Evolutionary conservation across 1,284 basidiomycete species (phyloP).

Genomic region (Schizopora paradoxa): DNA sequence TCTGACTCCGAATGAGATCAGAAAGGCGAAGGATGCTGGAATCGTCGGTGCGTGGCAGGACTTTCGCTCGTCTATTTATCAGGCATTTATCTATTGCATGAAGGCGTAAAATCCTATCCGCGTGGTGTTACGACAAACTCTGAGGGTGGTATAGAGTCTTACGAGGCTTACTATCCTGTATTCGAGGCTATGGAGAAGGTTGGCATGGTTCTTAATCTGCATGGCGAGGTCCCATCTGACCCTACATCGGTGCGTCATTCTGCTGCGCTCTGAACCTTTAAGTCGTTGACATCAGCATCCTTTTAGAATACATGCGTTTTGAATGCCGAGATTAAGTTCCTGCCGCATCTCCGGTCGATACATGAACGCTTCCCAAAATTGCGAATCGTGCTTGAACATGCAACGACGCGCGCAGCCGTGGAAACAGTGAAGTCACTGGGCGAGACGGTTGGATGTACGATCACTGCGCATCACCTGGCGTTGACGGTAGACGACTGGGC

Average conservation of each 20-base stretch:
- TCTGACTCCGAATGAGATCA: conserved; percentile 88
- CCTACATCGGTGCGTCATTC: conserved; percentile 55
- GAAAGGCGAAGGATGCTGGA: conserved; percentile 82
- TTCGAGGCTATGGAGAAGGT: conserved; percentile 94
- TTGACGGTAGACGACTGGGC: conserved; percentile 98
- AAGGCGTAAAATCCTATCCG: conserved; percentile 96
- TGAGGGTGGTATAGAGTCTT: conserved; percentile 94
- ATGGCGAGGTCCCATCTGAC: conserved; percentile 97
- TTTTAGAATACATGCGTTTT: conserved; percentile 84
- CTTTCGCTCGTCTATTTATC: conserved; percentile 8
- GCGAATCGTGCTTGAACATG: conserved; percentile 97
- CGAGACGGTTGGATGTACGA: conserved; percentile 90
- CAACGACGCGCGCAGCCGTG: conserved; percentile 95
- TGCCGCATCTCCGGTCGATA: conserved; percentile 82
- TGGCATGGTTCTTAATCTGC: conserved; percentile 93
- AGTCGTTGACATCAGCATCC: background rate
- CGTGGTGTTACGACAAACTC: conserved; percentile 98
- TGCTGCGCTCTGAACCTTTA: conserved; percentile 9
- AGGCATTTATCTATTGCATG: conserved; percentile 7
- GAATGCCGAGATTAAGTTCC: conserved; percentile 90
- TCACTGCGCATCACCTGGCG: conserved; percentile 94
- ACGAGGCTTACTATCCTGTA: conserved; percentile 90
- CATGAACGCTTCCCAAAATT: conserved; percentile 87
- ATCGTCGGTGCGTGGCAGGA: conserved; percentile 54
- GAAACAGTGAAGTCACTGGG: conserved; percentile 84